phyloP scores from a whole-genome alignment of 495 filamentous ascomycete genomes.

The Xylaria flabelliformis region DNA sequence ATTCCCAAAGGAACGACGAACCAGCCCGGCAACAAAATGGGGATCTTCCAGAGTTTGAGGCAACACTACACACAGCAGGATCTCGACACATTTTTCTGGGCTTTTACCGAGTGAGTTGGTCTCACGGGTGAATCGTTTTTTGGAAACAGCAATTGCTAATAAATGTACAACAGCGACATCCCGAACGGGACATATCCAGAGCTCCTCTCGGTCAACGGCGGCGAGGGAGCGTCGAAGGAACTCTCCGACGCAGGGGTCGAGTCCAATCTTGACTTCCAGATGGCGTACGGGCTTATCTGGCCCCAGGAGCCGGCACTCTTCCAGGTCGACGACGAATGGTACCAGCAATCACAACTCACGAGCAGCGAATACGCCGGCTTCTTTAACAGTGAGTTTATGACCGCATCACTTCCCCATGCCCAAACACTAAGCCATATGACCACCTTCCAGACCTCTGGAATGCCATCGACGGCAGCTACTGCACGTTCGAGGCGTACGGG shows the following conservation, averaged over 20 bases:
- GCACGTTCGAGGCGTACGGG: slow-evolving; percentile 53
- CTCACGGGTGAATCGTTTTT: not conserved
- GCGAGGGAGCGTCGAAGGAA: slow-evolving; percentile 32
- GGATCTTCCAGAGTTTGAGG: slow-evolving; percentile 42
- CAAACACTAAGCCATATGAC: too few species aligned
- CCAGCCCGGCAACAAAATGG: slow-evolving; percentile 39
- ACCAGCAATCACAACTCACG: slow-evolving; percentile 38
- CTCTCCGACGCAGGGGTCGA: slow-evolving; percentile 39
- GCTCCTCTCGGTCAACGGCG: slow-evolving; percentile 48
- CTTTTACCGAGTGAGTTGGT: slow-evolving; percentile 43
- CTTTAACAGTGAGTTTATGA: slow-evolving; percentile 38
- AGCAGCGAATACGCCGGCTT: slow-evolving; percentile 42
- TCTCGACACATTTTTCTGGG: slow-evolving; percentile 63
- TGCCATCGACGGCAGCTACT: slow-evolving; percentile 71
- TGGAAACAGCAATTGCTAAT: not conserved
- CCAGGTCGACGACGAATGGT: slow-evolving; percentile 62
- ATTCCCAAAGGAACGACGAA: slow-evolving; percentile 40
- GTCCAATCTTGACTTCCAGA: slow-evolving; percentile 44
- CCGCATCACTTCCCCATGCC: not conserved
- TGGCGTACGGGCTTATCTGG: slow-evolving; percentile 52
- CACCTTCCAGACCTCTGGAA: slow-evolving; percentile 53
- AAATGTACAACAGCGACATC: slow-evolving; percentile 32
- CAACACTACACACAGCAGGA: slow-evolving; percentile 58
- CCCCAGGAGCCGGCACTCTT: slow-evolving; percentile 64
- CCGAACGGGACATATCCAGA: slow-evolving; percentile 47